Evolutionary conservation across 2,329 filamentous ascomycete genomes (phyloP).

Genomic region (Blastomyces silverae): DNA sequence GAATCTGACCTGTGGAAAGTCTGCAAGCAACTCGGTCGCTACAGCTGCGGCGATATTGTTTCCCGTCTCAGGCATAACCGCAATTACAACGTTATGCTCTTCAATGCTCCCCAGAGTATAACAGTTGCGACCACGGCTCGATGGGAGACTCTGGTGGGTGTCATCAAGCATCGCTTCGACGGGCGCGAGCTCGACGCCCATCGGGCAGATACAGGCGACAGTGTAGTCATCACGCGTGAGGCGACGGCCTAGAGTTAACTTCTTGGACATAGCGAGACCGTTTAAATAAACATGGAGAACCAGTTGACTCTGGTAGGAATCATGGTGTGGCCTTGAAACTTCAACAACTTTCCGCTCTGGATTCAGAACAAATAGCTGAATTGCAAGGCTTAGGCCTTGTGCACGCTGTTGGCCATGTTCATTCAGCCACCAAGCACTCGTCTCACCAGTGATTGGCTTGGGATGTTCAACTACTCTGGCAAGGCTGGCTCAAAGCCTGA

Average conservation of each 20-base stretch:
- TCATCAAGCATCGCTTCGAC: slow-evolving; percentile 17
- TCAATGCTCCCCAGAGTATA: slow-evolving; percentile 23
- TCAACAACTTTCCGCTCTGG: not conserved
- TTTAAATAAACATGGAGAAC: not conserved
- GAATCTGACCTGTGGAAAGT: slow-evolving; percentile 19
- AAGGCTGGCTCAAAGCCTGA: too few relatives aligned
- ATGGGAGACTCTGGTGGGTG: slow-evolving; percentile 11
- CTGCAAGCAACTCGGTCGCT: slow-evolving; percentile 18
- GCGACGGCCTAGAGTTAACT: too few relatives aligned
- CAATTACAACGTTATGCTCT: slow-evolving; percentile 22
- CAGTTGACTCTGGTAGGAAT: not conserved
- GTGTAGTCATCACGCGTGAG: slow-evolving; percentile 14
- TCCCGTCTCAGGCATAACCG: slow-evolving; percentile 18
- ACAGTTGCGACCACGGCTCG: slow-evolving; percentile 18
- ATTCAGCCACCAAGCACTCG: not conserved
- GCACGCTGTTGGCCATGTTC: not conserved
- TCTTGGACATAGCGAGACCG: not conserved
- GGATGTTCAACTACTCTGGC: too few relatives aligned
- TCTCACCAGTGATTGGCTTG: too few relatives aligned
- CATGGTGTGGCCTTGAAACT: not conserved
- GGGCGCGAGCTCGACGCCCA: slow-evolving; percentile 15
- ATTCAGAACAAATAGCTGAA: not conserved
- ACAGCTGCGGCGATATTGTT: slow-evolving; percentile 19
- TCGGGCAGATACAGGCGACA: slow-evolving; percentile 16
- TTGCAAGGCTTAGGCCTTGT: not conserved